Conservation (phyloP, 345 rosid species). For the Sapria himalayana region DNA sequence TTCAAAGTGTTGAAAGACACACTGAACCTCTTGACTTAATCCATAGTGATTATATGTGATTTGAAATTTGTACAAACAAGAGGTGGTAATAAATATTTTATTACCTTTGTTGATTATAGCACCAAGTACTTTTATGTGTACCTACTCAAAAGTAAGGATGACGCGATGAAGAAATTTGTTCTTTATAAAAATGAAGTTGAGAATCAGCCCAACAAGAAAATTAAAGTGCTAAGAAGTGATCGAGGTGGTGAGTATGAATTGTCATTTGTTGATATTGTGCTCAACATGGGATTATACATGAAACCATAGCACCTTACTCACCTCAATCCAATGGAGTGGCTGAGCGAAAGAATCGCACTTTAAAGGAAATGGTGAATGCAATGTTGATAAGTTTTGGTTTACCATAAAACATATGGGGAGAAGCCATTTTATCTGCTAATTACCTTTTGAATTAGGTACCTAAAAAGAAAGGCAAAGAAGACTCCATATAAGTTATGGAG, state of each 20-base stretch:
- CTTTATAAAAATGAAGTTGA: background rate
- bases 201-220: background rate
- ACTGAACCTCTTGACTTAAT: no score
- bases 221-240: background rate
- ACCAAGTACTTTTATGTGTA: no score
- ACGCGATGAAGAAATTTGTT: background rate
- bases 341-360: background rate
- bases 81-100: no score
- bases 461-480: background rate
- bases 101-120: no score
- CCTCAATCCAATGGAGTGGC: background rate
- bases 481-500: background rate
- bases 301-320: background rate
- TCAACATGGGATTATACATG: background rate
- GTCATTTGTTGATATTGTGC: background rate
- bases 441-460: no score
- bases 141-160: no score
- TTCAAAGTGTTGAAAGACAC: no score
- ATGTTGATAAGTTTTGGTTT: background rate
- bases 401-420: background rate
- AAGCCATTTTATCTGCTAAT: background rate
- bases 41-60: no score
- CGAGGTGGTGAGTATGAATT: background rate
- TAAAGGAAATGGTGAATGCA: background rate
- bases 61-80: no score